Evolutionary conservation across 1,284 basidiomycete species (phyloP).

Genomic region (Melampsora larici-populina): DNA sequence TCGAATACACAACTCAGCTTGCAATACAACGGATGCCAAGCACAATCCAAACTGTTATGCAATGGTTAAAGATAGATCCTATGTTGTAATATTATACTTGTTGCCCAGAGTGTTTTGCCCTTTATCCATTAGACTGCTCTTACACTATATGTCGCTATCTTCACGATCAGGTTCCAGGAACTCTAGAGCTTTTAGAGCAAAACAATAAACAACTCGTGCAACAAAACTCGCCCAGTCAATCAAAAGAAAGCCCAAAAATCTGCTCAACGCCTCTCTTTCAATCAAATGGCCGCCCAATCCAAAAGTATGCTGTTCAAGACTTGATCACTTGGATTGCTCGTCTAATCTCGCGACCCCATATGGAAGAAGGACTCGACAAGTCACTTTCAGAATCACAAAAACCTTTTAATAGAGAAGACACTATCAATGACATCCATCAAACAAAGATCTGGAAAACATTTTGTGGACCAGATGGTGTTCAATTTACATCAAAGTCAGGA

Average conservation of each 20-base stretch:
- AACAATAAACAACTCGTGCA: too few relatives aligned
- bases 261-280: too few relatives aligned
- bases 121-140: not conserved
- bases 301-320: conserved; percentile 2
- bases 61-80: conserved; percentile 11
- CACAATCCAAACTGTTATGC: not conserved
- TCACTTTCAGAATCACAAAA: conserved; percentile 1
- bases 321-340: conserved; percentile 19
- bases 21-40: too few relatives aligned
- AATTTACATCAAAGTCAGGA: not conserved
- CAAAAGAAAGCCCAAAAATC: too few relatives aligned
- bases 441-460: conserved; percentile 3
- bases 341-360: not conserved
- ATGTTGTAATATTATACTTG: not conserved
- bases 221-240: too few relatives aligned
- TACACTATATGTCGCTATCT: too few relatives aligned
- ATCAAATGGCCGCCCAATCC: not conserved
- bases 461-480: not conserved
- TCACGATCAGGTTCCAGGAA: too few relatives aligned
- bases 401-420: too few relatives aligned
- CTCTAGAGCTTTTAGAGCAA: too few relatives aligned
- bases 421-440: not conserved
- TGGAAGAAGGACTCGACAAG: conserved; percentile 10
- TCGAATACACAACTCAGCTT: too few relatives aligned
- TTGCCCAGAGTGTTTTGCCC: conserved; percentile 10